These are phyloP conservation scores for Heteromeles arbutifolia DNA, from an alignment of 306 rosid species.

Conservation along the genomic window DNA sequence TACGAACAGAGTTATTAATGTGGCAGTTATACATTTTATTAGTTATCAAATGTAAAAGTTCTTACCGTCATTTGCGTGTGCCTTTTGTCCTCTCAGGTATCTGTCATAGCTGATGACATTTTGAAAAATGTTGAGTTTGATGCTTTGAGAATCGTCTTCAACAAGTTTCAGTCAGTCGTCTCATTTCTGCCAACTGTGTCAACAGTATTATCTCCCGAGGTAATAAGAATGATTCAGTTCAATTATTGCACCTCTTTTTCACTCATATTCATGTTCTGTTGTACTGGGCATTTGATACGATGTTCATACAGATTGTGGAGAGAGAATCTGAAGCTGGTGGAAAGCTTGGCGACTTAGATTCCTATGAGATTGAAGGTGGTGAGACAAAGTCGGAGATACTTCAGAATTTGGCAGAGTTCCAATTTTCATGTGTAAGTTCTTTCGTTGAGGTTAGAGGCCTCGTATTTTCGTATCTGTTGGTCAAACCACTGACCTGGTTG, in stretches of 20 bases:
- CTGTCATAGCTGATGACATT: conserved; percentile 90
- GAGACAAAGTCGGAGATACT: conserved; percentile 89
- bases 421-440: conserved; percentile 89
- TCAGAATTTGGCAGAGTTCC: conserved; percentile 90
- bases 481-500: neutral
- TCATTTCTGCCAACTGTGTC: conserved; percentile 65
- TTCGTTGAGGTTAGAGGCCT: neutral
- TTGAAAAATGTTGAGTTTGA: conserved; percentile 91
- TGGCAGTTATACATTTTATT: neutral
- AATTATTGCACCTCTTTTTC: neutral
- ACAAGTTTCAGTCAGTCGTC: conserved; percentile 84
- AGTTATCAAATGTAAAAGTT: neutral
- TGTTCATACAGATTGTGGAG: conserved; percentile 57
- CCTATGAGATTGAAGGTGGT: conserved; percentile 95
- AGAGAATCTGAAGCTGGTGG: conserved; percentile 89
- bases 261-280: conserved; percentile 3
- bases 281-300: conserved; percentile 4
- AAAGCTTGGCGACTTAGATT: conserved; percentile 70
- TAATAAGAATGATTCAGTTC: conserved; percentile 15
- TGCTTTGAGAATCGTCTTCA: conserved; percentile 73
- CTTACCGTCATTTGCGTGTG: neutral
- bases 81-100: conserved; percentile 51
- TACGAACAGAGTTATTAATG: neutral
- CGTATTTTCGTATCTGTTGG: neutral
- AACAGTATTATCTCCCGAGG: conserved; percentile 92